phyloP scores from a whole-genome alignment of 2,329 filamentous ascomycete species.

The Alternaria sp. region DNA sequence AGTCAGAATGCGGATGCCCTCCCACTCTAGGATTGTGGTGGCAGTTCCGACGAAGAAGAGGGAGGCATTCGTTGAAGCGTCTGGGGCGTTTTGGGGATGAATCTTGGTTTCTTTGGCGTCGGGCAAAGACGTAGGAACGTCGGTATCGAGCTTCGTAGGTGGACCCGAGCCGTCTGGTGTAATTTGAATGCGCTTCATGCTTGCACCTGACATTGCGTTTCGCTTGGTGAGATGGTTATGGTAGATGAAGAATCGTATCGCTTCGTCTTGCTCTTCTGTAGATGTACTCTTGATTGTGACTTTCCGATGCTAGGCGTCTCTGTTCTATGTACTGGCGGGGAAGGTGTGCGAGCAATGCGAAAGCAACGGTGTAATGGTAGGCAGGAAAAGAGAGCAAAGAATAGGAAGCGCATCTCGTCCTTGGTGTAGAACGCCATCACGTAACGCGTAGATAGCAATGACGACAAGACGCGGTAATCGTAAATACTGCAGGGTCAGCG shows the following conservation, averaged over 20 bases:
- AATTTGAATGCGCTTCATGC: conserved; percentile 52
- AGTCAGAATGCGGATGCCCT: conserved; percentile 61
- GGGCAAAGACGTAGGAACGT: conserved; percentile 47
- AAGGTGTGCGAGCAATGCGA: conserved; percentile 6
- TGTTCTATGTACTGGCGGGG: conserved; percentile 5
- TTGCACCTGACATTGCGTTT: conserved; percentile 3
- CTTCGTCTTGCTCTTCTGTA: neutral
- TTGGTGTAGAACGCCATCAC: conserved; percentile 24
- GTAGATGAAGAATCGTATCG: neutral
- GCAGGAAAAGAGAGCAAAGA: conserved; percentile 36
- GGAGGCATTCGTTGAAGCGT: conserved; percentile 51
- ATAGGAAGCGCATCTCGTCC: conserved; percentile 34
- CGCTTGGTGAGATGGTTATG: neutral
- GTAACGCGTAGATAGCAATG: conserved; percentile 20
- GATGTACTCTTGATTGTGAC: neutral
- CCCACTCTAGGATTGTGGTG: conserved; percentile 63
- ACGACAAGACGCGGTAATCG: conserved; percentile 33
- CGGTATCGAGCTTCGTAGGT: conserved; percentile 49
- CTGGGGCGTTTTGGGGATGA: conserved; percentile 49
- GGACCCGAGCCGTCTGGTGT: conserved; percentile 46
- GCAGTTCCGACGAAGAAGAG: conserved; percentile 64
- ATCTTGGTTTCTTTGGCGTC: conserved; percentile 53
- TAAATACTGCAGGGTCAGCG: conserved; percentile 15
- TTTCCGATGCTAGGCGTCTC: neutral
- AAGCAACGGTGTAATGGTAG: conserved; percentile 32